Conservation (phyloP, 805 yeast species). For the Metschnikowia colocasiae region DNA sequence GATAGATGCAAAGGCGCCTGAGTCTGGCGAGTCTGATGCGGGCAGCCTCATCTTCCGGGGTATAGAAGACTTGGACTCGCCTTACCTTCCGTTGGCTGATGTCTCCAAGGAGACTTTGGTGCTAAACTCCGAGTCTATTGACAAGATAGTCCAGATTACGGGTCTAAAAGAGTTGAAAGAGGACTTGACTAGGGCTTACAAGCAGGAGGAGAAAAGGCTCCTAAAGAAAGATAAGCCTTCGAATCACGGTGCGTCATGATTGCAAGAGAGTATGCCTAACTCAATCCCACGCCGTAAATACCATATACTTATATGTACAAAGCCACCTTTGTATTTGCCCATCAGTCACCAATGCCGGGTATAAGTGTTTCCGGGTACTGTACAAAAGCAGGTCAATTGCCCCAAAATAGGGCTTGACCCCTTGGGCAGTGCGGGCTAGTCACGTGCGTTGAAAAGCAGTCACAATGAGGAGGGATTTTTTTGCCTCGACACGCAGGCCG, state of each 20-base stretch:
- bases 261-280: neutral
- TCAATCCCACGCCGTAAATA: neutral
- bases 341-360: too few relatives aligned
- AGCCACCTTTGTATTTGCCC: too few relatives aligned
- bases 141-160: constrained; percentile 41
- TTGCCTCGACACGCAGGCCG: constrained; percentile 24
- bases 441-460: constrained; percentile 17
- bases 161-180: constrained; percentile 43
- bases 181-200: constrained; percentile 48
- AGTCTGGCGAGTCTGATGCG: constrained; percentile 9
- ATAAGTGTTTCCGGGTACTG: neutral
- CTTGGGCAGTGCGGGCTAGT: neutral
- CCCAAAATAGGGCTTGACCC: neutral
- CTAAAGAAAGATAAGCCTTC: neutral
- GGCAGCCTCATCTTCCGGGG: constrained; percentile 14
- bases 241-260: neutral
- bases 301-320: neutral
- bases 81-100: constrained; percentile 4
- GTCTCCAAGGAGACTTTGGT: constrained; percentile 34
- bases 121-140: constrained; percentile 44
- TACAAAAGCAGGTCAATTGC: neutral
- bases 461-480: constrained; percentile 14
- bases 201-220: constrained; percentile 46
- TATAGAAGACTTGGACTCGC: constrained; percentile 16
- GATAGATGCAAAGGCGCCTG: constrained; percentile 31